Percentiles rank a stretch among this genome's conserved stretches.
Conservation (phyloP, 331 rosid species). For the Cydonia oblonga region DNA sequence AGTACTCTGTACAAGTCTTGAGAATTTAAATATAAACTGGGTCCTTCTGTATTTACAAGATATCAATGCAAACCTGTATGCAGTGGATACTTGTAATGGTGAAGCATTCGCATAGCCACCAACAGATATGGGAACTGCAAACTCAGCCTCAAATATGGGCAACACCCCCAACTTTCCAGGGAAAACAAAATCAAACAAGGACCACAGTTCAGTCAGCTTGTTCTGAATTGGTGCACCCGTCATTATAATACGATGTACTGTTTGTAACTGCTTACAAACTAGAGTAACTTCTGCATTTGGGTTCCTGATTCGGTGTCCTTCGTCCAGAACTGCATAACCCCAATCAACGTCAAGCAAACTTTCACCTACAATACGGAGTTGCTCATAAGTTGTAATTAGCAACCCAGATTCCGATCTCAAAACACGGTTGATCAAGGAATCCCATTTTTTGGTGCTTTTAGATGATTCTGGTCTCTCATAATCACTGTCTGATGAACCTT, state of each 20-base stretch:
- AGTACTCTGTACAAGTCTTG: background rate
- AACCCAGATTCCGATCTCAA: conserved; percentile 70
- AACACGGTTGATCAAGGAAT: conserved; percentile 56
- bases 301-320: conserved; percentile 91
- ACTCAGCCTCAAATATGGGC: conserved; percentile 96
- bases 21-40: background rate
- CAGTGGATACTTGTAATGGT: conserved; percentile 95
- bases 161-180: conserved; percentile 98
- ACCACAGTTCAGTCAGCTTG: conserved; percentile 87
- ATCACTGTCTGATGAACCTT: conserved; percentile 47
- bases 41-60: background rate
- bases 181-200: conserved; percentile 96
- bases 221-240: conserved; percentile 98
- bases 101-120: conserved; percentile 99
- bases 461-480: conserved; percentile 28
- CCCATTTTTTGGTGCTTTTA: conserved; percentile 60
- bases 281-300: conserved; percentile 92
- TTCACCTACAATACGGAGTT: conserved; percentile 70
- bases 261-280: conserved; percentile 88
- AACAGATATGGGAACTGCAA: conserved; percentile 92
- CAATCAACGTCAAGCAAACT: conserved; percentile 78
- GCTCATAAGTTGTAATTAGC: conserved; percentile 93
- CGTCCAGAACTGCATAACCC: conserved; percentile 94
- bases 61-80: conserved; percentile 55
- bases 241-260: conserved; percentile 89